phyloP scores from a whole-genome alignment of 495 filamentous ascomycete genomes.

The Terfezia boudieri region DNA sequence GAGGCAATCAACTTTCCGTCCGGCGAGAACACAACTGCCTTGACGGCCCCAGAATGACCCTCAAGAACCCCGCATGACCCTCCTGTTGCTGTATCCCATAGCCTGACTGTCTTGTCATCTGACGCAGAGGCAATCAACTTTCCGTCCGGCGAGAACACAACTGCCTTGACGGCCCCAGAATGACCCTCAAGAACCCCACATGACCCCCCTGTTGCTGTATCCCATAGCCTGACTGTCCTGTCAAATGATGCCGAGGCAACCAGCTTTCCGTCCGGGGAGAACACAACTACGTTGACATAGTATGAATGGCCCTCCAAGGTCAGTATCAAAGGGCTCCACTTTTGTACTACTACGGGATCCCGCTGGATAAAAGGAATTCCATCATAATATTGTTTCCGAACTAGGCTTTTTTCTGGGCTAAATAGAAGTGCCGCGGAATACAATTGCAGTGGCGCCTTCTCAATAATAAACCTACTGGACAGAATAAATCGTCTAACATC shows the following conservation, averaged over 20 bases:
- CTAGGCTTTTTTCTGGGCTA: slow-evolving; percentile 13
- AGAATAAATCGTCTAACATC: slow-evolving; percentile 17
- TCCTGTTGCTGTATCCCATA: background rate
- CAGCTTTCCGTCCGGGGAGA: background rate
- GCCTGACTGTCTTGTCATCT: background rate
- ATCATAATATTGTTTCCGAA: slow-evolving; percentile 5
- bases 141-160: background rate
- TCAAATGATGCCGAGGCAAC: background rate
- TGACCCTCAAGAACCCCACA: background rate
- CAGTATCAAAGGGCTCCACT: background rate
- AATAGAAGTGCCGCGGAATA: slow-evolving; percentile 20
- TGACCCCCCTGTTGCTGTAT: background rate
- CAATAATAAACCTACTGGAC: slow-evolving; percentile 12
- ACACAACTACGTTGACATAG: no score
- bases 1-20: background rate
- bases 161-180: no score
- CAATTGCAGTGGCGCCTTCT: slow-evolving; percentile 18
- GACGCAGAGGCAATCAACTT: background rate
- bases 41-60: no score
- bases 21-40: background rate
- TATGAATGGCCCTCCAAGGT: background rate
- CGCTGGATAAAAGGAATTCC: background rate
- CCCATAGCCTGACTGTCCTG: background rate
- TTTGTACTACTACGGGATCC: background rate
- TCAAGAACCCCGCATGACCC: background rate